Percentiles rank a stretch among this genome's conserved stretches.
Conservation (phyloP, 2,329 filamentous ascomycete species). For the Pseudogymnoascus sp. region DNA sequence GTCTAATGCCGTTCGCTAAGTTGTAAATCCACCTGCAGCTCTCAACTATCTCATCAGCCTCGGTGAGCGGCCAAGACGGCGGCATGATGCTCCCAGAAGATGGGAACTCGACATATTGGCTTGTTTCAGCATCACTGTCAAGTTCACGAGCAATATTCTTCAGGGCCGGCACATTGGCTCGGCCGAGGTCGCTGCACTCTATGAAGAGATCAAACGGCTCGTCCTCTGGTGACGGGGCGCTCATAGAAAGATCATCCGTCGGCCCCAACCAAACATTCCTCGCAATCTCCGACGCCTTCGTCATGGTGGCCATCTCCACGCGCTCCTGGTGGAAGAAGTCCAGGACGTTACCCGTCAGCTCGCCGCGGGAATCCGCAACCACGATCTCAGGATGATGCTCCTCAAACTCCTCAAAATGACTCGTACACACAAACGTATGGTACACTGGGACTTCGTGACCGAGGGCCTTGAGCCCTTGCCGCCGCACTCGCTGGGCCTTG, state of each 20-base stretch:
- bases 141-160: conserved; percentile 50
- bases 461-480: conserved; percentile 17
- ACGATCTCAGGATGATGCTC: conserved; percentile 61
- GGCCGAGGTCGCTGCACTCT: conserved; percentile 79
- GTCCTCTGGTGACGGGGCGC: conserved; percentile 41
- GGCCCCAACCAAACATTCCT: conserved; percentile 86
- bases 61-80: conserved; percentile 72
- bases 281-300: conserved; percentile 78
- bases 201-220: conserved; percentile 75
- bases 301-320: conserved; percentile 89
- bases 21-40: conserved; percentile 87
- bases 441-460: conserved; percentile 54
- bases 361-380: conserved; percentile 63
- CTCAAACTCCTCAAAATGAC: conserved; percentile 65
- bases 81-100: conserved; percentile 89
- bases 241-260: conserved; percentile 57
- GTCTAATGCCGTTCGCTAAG: conserved; percentile 58
- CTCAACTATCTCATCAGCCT: conserved; percentile 76
- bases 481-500: conserved; percentile 59
- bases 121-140: conserved; percentile 34
- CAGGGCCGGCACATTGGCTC: conserved; percentile 62
- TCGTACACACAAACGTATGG: conserved; percentile 72
- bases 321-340: conserved; percentile 89
- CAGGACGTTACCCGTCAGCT: conserved; percentile 66
- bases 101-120: conserved; percentile 65